Evolutionary conservation across 345 rosid genomes (phyloP), one percentile per base, ranked within the genome.

Genomic region (Eucalyptus regnans): DNA sequence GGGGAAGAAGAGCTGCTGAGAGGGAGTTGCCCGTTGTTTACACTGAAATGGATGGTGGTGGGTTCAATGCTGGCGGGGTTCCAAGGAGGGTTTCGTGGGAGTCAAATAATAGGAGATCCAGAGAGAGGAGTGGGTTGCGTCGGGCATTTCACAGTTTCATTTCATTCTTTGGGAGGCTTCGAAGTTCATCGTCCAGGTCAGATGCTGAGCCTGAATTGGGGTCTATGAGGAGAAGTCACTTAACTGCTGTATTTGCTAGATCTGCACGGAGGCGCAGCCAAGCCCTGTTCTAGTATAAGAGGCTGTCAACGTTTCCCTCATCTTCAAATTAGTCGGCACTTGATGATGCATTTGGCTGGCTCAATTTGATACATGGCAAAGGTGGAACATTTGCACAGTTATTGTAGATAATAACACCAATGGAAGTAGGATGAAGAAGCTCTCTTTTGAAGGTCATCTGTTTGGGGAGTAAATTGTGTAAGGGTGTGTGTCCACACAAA

Each of bases 41-140:
- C 51, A 94, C 95, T 1, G 96, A 94, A 87, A 94, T 94, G 94
- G 96, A 94, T 85, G 95, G 95, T 33, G 95, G 94, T 46, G 94
- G 93, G 44, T 91, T 92, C 80, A 90, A 86, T 66, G 86, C 48
- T 52, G 90, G 87, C 2, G 94, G 94, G 29, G 93, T 90, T 60
- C 96, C 95, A 6, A 92, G 95, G 89, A 91, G 96, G 91, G 90
- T 93, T 88, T 89, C 92, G 1, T 92, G 95, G 96, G 92, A 90
- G 25, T 92, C 95, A 4, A 91, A 89, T 86, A 93, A 93, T 86
- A 91, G 93, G 88, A 92, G 95, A 52, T 58, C 93, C n/a, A 90
- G 94, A 56, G 95, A 92, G 90, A 91, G 91, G 16, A 86, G 93
- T 44, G 95, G 95, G 76, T 79, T 94, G 88, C 88, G 93, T 14